Evolutionary conservation across 371 early-diverging fungal genomes (phyloP), one percentile per base, ranked within the genome.

Genomic region (Mortierella sp.): DNA sequence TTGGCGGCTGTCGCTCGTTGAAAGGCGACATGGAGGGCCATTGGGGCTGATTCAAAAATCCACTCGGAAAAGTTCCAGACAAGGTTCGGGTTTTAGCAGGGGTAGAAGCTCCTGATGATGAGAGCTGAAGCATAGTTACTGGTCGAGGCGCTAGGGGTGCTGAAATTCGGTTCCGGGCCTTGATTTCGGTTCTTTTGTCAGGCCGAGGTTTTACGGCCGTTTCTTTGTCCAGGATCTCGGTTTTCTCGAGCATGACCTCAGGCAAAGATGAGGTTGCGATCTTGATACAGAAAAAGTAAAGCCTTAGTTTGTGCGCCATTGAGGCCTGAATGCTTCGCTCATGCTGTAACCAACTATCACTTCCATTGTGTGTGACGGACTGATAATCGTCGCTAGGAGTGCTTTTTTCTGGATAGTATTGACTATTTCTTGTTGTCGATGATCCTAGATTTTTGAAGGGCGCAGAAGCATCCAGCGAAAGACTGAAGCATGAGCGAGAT

Each of bases 241-340:
- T 55, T 46, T 21, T 61, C 11, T 62, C 52, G 43, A 72, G 29
- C 6, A 68, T 29, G 2, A 66, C 69, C 14, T 68, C 62, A 0
- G 55, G 26, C 50, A 77, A 7, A 4, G 64, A 64, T 1, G 61
- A 50, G 2, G 69, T 55, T 2, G 72, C 25, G 30, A 77, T 57
- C 45, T 65, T 68, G 62, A 77, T 72, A 29, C 77, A 72, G 43
- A 77, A 77, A 62, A 71, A 77, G 30, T 51, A 72, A 30, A 77
- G 62, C 0, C 66, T 47, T 26, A 71, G 29, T 47, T 64, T 70
- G 29, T 65, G 64, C 11, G 69, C 66, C 72, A 77, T 63, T 4
- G 65, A 64, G 0, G 46, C 72, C 18, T 65, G 72, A 15, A 75
- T 58, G 3, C 21, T 50, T 14, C 14, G 4, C 21, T 16, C 50